Conservation (phyloP, 768 basidiomycete genomes). For the Amylocystis lapponica region DNA sequence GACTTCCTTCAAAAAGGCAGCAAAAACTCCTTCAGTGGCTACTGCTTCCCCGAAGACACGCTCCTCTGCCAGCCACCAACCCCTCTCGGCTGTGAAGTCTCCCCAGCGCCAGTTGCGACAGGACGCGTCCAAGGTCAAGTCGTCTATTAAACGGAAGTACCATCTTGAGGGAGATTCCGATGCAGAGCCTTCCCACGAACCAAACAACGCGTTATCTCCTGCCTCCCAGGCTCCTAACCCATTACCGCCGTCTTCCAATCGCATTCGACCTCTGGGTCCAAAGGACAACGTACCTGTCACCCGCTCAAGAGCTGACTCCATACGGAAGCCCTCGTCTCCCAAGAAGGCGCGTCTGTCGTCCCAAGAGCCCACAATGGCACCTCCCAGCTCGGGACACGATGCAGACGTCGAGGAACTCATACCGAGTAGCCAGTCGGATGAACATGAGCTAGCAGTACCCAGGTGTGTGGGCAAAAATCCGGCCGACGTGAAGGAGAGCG, state of each 20-base stretch:
- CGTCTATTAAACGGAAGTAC: slow-evolving; percentile 1
- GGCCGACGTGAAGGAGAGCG: slow-evolving; percentile 27
- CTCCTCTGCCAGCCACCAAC: not conserved
- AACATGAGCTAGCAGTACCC: slow-evolving; percentile 45
- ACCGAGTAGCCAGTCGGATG: slow-evolving; percentile 65
- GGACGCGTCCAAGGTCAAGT: slow-evolving; percentile 2
- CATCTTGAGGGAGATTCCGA: slow-evolving; percentile 4
- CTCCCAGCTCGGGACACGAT: slow-evolving; percentile 10
- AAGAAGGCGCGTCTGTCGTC: slow-evolving; percentile 37
- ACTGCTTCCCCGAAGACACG: not conserved
- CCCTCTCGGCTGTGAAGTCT: not conserved
- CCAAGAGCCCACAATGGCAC: slow-evolving; percentile 2
- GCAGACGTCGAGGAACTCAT: slow-evolving; percentile 33
- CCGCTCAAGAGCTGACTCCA: not conserved
- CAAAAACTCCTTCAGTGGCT: not conserved
- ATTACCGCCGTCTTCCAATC: not conserved
- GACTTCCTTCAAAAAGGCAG: not conserved
- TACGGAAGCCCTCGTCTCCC: slow-evolving; percentile 3
- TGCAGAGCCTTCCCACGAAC: not conserved
- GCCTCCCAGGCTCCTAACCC: not conserved
- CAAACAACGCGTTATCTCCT: not conserved
- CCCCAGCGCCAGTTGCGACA: slow-evolving; percentile 15
- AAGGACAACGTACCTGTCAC: slow-evolving; percentile 1
- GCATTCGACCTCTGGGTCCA: not conserved
- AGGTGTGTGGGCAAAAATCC: slow-evolving; percentile 19